These are phyloP conservation scores for Begonia loranthoides DNA, from an alignment of 306 rosid species.

Conservation along the genomic window DNA sequence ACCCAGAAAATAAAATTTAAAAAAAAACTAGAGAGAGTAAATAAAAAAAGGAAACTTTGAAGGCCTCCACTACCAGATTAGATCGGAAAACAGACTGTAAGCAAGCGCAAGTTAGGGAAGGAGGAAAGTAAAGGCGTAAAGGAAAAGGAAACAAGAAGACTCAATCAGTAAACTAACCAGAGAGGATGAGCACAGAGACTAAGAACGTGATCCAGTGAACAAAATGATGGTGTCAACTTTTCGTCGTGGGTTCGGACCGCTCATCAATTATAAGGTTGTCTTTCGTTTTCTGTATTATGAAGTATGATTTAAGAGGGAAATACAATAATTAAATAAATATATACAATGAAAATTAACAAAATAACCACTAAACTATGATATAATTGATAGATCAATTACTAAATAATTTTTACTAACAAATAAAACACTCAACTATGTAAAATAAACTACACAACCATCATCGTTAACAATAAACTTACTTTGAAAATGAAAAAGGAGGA, in stretches of 20 bases:
- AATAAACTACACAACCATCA: too few species aligned
- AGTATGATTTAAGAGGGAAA: not conserved
- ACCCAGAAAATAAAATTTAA: not conserved
- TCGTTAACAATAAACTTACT: too few species aligned
- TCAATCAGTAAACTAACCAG: too few species aligned
- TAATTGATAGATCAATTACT: not conserved
- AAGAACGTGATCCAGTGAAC: constrained; percentile 12
- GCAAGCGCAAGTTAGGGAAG: constrained; percentile 10
- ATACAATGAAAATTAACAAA: not conserved
- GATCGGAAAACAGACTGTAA: constrained; percentile 18
- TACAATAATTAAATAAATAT: not conserved
- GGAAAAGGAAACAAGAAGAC: not conserved
- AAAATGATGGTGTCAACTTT: not conserved
- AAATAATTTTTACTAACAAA: too few species aligned
- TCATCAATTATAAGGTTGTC: not conserved
- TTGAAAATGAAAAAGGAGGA: too few species aligned
- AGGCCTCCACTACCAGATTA: constrained; percentile 16
- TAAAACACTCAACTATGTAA: too few species aligned
- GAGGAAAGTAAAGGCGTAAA: not conserved
- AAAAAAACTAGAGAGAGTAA: constrained; percentile 6
- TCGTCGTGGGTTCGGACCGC: too few species aligned
- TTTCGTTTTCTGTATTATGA: not conserved
- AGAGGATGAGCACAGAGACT: not conserved
- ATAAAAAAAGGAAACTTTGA: constrained; percentile 6
- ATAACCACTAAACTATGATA: not conserved